Evolutionary conservation across 805 yeast species (phyloP), one percentile per base, ranked within the genome.

Genomic region (Candida pseudofarinosa): DNA sequence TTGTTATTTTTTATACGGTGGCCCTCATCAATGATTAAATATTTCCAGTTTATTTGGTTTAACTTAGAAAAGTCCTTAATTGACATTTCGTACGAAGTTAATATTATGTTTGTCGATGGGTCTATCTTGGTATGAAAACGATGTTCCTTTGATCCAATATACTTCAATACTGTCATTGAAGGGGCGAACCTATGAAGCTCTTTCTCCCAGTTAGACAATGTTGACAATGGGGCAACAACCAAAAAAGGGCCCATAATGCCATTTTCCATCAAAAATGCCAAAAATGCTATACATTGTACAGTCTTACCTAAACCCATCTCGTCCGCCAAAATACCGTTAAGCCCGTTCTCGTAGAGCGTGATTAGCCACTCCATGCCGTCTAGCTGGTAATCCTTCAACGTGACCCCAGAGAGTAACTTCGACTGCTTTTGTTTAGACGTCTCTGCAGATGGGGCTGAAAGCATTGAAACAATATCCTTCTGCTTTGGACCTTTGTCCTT

Each of bases 271-370:
- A 90, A 67, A 55, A 83, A 87, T 4, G 88, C 79, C 3, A 89
- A 54, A 46, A 91, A 72, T 0, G 96, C 77, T 42, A 91, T 88
- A 35, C 93, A 83, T 60, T 93, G 96, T 5, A 91, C 62, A 0
- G 99, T 93, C 59, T 91, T 91, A 1, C 99, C 99, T 19, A 91
- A 68, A 0, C 98, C 98, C 99, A 91, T 91, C 61, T 91, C 98
- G 65, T 93, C 98, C 0, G 98, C 98, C 16, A 93, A 67, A 30
- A 93, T 90, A 2, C 98, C 99, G 60, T 91, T 91, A 20, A 91
- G 69, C 0, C 98, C 99, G 62, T 91, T 93, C 57, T 90, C 95
- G 59, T 85, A 93, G 19, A 91, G 65, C 0, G 96, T 84, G 12
- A 83, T 76, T 34, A 93, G 66, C 98, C 98, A 91, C 49, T 88